These are phyloP conservation scores for Fomitopsis pinicola DNA, from an alignment of 1,284 basidiomycete genomes.

Conservation along the genomic window DNA sequence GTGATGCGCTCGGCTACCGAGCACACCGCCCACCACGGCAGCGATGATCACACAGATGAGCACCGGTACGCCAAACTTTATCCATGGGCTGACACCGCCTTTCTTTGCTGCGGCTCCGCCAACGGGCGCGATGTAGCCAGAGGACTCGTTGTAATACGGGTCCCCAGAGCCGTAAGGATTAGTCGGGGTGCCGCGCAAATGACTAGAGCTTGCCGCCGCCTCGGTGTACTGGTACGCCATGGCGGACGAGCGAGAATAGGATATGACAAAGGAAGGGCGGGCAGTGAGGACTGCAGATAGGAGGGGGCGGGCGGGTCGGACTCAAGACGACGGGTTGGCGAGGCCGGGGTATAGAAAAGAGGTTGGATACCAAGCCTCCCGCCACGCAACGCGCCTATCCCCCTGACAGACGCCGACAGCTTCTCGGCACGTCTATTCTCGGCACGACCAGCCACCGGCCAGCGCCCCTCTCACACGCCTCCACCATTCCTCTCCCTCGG, in stretches of 20 bases:
- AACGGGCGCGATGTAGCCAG: slow-evolving; percentile 56
- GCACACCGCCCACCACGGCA: slow-evolving; percentile 75
- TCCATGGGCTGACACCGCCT: slow-evolving; percentile 44
- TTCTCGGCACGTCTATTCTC: slow-evolving; percentile 8
- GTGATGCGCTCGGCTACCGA: slow-evolving; percentile 55
- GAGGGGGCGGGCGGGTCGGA: slow-evolving; percentile 7
- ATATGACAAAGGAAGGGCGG: slow-evolving; percentile 23
- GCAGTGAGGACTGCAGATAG: slow-evolving; percentile 16
- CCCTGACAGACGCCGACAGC: slow-evolving; percentile 10
- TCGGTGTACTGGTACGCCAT: slow-evolving; percentile 43
- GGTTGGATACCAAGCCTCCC: slow-evolving; percentile 8
- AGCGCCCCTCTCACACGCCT: not conserved
- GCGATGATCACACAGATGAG: slow-evolving; percentile 64
- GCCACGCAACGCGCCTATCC: not conserved
- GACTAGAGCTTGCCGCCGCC: slow-evolving; percentile 23
- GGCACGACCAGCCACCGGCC: not conserved
- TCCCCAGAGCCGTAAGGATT: slow-evolving; percentile 52
- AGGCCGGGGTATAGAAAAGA: slow-evolving; percentile 2
- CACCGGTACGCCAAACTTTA: slow-evolving; percentile 65
- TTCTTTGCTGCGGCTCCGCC: slow-evolving; percentile 27
- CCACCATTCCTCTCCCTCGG: not conserved
- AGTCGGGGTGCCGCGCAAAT: slow-evolving; percentile 10
- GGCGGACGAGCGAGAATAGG: slow-evolving; percentile 15
- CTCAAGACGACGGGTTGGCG: slow-evolving; percentile 11
- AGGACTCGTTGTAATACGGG: slow-evolving; percentile 62